Evolutionary conservation across 2,329 filamentous ascomycete genomes (phyloP), one percentile per base, ranked within the genome.

Genomic region (Ophiostoma sp.): DNA sequence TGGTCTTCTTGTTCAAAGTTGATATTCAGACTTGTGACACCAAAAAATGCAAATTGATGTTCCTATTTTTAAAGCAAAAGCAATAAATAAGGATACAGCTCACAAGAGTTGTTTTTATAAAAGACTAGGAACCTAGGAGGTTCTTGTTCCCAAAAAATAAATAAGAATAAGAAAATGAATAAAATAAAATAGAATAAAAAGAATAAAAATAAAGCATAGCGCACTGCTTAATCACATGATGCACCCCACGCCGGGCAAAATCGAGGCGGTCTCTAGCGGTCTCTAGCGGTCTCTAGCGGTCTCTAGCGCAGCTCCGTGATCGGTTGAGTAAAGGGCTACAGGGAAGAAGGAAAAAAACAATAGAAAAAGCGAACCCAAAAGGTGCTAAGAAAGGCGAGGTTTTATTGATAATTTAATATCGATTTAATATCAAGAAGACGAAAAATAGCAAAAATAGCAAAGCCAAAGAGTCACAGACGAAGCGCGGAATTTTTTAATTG

Each of bases 401-500:
- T 62, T 62, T 33, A 62, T 31, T 33, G 23, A 20, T 15, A 23
- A 54, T 23, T 54, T 48, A 54, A 54, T 23, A 6, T 44, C 15
- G 44, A 48, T 48, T 48, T 20, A 48, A 48, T n/a, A 48, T 52
- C 27, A 8, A 41, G 33, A 6, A 67, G 62, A 57, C 20, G 11
- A 52, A 69, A 57, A 64, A 36, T 6, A 20, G 10, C 36, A 68
- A 20, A 31, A 48, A 33, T 33, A 52, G n/a, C 60, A 68, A 27
- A 69, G 52, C 65, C 33, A 44, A 36, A 48, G 33, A 65, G 17
- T 31, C 67, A 54, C 27, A 60, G 65, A 66, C n/a, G 20, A 48
- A 48, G 52, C 52, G 67, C 36, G 39, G 52, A 39, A 44, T 65
- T 54, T 68, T 66, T 64, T 60, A 66, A 41, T 36, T 36, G 64